These are phyloP conservation scores for Globisporangium spiculum DNA, from an alignment of 352 stramenopile species.

Conservation along the genomic window DNA sequence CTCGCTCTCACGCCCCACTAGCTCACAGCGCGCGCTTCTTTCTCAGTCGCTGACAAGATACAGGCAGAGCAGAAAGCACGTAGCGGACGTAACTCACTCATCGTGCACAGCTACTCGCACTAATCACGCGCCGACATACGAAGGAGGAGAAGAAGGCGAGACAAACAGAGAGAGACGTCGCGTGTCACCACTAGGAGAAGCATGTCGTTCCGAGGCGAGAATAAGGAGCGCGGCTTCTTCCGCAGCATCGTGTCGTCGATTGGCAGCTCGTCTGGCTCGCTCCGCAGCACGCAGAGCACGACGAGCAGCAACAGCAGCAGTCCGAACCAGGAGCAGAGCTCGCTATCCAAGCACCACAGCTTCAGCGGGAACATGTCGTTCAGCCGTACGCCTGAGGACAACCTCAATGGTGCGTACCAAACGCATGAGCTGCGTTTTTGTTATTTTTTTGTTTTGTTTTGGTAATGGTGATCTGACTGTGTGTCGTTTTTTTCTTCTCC, in stretches of 20 bases:
- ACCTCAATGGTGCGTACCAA: conserved; percentile 23
- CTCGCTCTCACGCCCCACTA: background rate
- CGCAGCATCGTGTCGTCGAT: conserved; percentile 64
- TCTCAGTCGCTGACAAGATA: background rate
- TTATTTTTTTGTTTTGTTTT: background rate
- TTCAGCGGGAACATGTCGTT: conserved; percentile 74
- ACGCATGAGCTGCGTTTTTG: background rate
- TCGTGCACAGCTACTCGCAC: background rate
- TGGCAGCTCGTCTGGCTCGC: conserved; percentile 34
- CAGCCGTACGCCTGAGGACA: conserved; percentile 35
- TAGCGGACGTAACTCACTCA: background rate
- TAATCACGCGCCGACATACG: background rate
- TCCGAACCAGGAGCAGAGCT: conserved; percentile 22
- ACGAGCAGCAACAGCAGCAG: conserved; percentile 31
- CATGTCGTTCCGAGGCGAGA: conserved; percentile 34
- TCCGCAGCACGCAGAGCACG: conserved; percentile 25
- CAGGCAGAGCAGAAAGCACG: background rate
- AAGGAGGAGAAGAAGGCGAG: no score
- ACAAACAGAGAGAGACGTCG: background rate
- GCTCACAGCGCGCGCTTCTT: background rate
- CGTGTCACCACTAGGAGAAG: background rate
- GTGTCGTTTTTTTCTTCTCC: background rate
- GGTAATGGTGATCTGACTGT: background rate
- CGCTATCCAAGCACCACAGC: conserved; percentile 61
- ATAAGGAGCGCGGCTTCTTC: conserved; percentile 53